phyloP scores from a whole-genome alignment of 148 eudicot species.

The Amaranthus palmeri region DNA sequence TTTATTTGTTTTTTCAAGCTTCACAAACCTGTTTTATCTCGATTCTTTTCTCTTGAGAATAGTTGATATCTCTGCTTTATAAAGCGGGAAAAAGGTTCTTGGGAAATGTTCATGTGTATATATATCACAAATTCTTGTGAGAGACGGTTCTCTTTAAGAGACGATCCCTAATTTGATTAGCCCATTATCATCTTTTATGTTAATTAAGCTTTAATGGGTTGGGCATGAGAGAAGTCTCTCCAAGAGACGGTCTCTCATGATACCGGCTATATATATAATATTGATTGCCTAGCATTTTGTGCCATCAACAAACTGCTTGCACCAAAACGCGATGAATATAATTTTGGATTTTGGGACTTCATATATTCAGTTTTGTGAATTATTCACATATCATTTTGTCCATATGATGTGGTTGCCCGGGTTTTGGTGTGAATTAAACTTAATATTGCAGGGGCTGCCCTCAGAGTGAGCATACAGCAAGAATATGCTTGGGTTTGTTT shows the following conservation, averaged over 20 bases:
- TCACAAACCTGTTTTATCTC: neutral
- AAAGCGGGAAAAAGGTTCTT: neutral
- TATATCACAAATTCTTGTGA: too few relatives aligned
- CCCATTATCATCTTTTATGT: too few relatives aligned
- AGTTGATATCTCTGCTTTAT: neutral
- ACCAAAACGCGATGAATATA: neutral
- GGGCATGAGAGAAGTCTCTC: too few relatives aligned
- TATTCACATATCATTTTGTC: conserved; percentile 3
- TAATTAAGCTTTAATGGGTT: too few relatives aligned
- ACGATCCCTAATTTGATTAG: too few relatives aligned
- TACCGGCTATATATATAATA: too few relatives aligned
- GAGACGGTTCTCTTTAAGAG: too few relatives aligned
- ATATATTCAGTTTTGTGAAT: neutral
- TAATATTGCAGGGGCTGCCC: conserved; percentile 87
- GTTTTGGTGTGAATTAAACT: conserved; percentile 42
- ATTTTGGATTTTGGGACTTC: too few relatives aligned
- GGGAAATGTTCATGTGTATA: neutral
- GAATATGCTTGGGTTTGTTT: conserved; percentile 57
- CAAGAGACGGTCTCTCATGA: too few relatives aligned
- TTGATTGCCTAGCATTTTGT: neutral
- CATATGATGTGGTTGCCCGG: conserved; percentile 19
- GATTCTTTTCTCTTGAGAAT: neutral
- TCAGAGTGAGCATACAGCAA: conserved; percentile 63
- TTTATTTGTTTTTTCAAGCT: neutral
- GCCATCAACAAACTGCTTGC: neutral